phyloP scores from a whole-genome alignment of 2,329 filamentous ascomycete species.

The Xylariomycetidae sp. region DNA sequence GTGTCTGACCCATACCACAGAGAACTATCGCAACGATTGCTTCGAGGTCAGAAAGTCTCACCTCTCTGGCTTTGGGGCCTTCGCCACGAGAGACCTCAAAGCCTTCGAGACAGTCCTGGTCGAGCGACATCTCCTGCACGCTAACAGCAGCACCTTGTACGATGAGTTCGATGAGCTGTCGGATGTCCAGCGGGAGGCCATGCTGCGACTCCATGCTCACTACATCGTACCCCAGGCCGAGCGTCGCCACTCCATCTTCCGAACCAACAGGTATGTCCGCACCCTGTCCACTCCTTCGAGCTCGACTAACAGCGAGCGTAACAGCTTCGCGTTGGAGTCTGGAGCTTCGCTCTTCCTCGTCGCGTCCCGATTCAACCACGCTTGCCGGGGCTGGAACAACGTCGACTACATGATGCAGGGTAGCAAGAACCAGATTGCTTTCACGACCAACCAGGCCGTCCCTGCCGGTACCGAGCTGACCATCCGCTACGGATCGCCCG shows the following conservation, averaged over 20 bases:
- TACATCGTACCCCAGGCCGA: slow-evolving; percentile 19
- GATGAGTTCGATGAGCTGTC: slow-evolving; percentile 31
- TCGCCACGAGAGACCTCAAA: slow-evolving; percentile 35
- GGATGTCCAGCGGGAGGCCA: slow-evolving; percentile 24
- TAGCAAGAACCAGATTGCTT: slow-evolving; percentile 28
- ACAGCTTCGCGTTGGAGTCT: neutral
- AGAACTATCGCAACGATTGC: slow-evolving; percentile 29
- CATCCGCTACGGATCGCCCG: slow-evolving; percentile 41
- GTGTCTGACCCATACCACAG: too few relatives aligned
- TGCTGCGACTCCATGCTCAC: slow-evolving; percentile 33
- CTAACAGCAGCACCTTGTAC: slow-evolving; percentile 23
- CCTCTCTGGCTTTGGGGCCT: slow-evolving; percentile 40
- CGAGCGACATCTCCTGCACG: slow-evolving; percentile 38
- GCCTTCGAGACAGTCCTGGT: slow-evolving; percentile 35
- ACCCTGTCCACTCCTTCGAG: neutral
- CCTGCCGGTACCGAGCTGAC: slow-evolving; percentile 42
- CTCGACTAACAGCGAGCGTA: neutral
- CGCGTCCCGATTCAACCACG: slow-evolving; percentile 54
- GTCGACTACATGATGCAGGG: slow-evolving; percentile 35
- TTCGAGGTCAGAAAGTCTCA: slow-evolving; percentile 35
- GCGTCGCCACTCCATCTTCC: slow-evolving; percentile 33
- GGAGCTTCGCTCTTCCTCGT: slow-evolving; percentile 38
- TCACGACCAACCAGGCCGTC: slow-evolving; percentile 34
- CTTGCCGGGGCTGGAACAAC: slow-evolving; percentile 39
- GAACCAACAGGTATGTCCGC: slow-evolving; percentile 39